phyloP scores from a whole-genome alignment of 805 yeast species.

The Saturnispora mendoncae region DNA sequence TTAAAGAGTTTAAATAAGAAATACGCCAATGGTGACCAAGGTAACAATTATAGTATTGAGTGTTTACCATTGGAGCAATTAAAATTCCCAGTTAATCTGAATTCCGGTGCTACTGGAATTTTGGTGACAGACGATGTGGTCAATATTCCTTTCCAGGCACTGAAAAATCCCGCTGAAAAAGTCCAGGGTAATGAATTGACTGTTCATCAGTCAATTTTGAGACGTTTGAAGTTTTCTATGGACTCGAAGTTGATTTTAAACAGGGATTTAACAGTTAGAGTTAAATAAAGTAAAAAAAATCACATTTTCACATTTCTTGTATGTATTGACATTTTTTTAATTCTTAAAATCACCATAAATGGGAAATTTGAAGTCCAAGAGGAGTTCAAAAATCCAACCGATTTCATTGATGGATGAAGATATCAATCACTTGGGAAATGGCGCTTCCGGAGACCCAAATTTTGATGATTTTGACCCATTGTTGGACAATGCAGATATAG shows the following conservation, averaged over 20 bases:
- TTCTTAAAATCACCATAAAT: not conserved
- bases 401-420: not conserved
- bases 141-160: not conserved
- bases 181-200: not conserved
- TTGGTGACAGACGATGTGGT: constrained; percentile 1
- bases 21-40: constrained; percentile 1
- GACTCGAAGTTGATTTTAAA: constrained; percentile 1
- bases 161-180: not conserved
- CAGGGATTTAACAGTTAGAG: not conserved
- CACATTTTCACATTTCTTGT: not conserved
- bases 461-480: constrained; percentile 5
- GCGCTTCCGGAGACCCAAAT: no score
- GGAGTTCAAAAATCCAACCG: not conserved
- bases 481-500: not conserved
- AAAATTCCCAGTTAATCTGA: not conserved
- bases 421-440: no score
- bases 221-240: constrained; percentile 3
- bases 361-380: not conserved
- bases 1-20: constrained; percentile 6
- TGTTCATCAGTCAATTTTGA: not conserved
- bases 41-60: not conserved
- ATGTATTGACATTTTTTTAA: not conserved
- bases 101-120: not conserved
- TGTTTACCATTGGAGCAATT: not conserved
- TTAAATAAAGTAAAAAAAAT: no score